Evolutionary conservation across 345 rosid genomes (phyloP).

Genomic region (Gossypium bickii): DNA sequence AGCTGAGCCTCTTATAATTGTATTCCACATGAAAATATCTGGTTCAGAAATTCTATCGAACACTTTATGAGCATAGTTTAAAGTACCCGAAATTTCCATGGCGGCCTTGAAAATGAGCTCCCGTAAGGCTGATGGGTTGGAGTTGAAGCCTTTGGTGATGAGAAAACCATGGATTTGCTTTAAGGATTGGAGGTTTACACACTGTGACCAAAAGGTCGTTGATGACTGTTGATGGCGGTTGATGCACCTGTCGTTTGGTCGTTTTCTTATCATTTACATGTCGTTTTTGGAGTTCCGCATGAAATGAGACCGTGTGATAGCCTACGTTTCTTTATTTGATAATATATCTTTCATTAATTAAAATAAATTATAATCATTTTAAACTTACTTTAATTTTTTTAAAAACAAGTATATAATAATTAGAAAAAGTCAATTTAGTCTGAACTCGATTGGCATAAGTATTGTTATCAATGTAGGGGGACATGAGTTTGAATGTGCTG

Average conservation of each 20-base stretch:
- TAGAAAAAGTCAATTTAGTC: no score
- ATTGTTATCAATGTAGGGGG: no score
- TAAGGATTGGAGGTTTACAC: slow-evolving; percentile 39
- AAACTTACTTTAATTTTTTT: no score
- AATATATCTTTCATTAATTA: not conserved
- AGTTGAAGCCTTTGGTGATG: slow-evolving; percentile 47
- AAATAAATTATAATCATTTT: no score
- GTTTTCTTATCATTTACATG: slow-evolving; percentile 43
- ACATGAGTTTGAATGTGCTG: no score
- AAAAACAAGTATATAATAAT: no score
- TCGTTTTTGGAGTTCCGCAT: not conserved
- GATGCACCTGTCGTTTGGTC: slow-evolving; percentile 42
- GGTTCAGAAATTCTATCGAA: slow-evolving; percentile 52
- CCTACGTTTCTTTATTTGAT: not conserved
- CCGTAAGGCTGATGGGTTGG: slow-evolving; percentile 37
- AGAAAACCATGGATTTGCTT: slow-evolving; percentile 58
- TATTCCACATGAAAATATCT: slow-evolving; percentile 56
- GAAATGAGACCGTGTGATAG: not conserved
- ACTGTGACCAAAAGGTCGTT: slow-evolving; percentile 46
- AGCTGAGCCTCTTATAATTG: slow-evolving; percentile 57
- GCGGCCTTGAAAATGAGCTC: slow-evolving; percentile 50
- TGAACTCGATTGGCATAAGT: fast-evolving
- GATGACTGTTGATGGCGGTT: slow-evolving; percentile 36
- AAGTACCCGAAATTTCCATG: slow-evolving; percentile 38
- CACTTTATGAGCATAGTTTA: slow-evolving; percentile 51